A percentile compares a stretch with the other conserved stretches of the same genome.
These are phyloP conservation scores for Combretum micranthum DNA, from an alignment of 345 rosid species.

Conservation along the genomic window DNA sequence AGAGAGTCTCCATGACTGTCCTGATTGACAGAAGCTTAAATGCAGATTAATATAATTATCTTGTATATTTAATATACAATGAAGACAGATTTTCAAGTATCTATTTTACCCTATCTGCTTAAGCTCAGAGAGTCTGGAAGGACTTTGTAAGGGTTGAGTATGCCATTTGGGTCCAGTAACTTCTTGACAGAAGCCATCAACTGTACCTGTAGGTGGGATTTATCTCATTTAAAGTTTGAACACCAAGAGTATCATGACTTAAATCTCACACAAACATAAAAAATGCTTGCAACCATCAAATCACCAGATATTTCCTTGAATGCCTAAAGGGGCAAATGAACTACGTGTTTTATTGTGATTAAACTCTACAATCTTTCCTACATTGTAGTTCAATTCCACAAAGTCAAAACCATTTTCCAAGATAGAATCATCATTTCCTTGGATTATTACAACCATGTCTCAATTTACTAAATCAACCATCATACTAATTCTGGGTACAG, in stretches of 20 bases:
- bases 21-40: neutral
- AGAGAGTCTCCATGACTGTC: too few species aligned
- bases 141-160: constrained; percentile 88
- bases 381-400: too few species aligned
- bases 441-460: too few species aligned
- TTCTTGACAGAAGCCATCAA: constrained; percentile 75
- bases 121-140: constrained; percentile 40
- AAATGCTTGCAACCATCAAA: neutral
- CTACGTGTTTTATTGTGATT: too few species aligned
- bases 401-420: too few species aligned
- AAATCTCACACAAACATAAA: neutral
- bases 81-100: neutral
- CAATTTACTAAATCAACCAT: too few species aligned
- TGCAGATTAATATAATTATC: neutral
- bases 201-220: constrained; percentile 15
- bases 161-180: constrained; percentile 72
- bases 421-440: too few species aligned
- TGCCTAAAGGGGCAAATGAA: too few species aligned
- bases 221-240: neutral
- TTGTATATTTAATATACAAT: neutral
- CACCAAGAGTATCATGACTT: neutral
- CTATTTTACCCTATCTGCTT: constrained; percentile 15
- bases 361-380: too few species aligned
- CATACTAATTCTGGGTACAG: too few species aligned
- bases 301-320: too few species aligned